phyloP scores from a whole-genome alignment of 495 filamentous ascomycete genomes.

The Cladorrhinum samala region DNA sequence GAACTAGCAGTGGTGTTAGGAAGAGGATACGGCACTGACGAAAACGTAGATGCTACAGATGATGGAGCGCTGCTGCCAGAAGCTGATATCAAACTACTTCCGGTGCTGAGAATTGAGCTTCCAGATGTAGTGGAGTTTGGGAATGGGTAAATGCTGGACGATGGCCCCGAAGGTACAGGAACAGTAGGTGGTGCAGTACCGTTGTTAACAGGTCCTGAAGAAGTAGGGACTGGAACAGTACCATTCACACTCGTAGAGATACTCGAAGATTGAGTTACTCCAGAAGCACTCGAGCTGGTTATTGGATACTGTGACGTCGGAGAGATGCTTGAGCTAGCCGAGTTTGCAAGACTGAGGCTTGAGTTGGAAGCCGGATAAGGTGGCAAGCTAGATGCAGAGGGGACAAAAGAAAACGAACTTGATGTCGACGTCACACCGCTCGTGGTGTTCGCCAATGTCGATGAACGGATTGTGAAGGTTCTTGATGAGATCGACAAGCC shows the following conservation, averaged over 20 bases:
- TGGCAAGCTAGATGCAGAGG: not conserved
- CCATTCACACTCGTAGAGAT: not conserved
- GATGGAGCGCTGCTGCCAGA: not conserved
- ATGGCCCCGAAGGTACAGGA: not conserved
- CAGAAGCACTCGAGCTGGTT: not conserved
- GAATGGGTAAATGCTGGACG: not conserved
- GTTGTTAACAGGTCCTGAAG: not conserved
- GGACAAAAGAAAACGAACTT: too few relatives aligned
- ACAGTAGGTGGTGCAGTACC: not conserved
- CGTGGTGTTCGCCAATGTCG: not conserved
- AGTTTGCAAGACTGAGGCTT: not conserved
- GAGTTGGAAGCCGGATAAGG: not conserved
- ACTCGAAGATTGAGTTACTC: not conserved
- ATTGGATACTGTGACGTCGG: not conserved
- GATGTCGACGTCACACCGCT: not conserved
- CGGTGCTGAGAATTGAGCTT: not conserved
- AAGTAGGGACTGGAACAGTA: not conserved
- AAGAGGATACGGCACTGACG: not conserved
- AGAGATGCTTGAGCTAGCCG: not conserved
- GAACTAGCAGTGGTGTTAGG: not conserved
- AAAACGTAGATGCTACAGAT: not conserved
- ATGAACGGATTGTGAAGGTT: not conserved
- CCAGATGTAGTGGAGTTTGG: constrained; percentile 1
- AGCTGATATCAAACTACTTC: not conserved
- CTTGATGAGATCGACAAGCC: not conserved